Evolutionary conservation across 768 basidiomycete species (phyloP), one percentile per base, ranked within the genome.

Genomic region (Hebeloma cylindrosporum): DNA sequence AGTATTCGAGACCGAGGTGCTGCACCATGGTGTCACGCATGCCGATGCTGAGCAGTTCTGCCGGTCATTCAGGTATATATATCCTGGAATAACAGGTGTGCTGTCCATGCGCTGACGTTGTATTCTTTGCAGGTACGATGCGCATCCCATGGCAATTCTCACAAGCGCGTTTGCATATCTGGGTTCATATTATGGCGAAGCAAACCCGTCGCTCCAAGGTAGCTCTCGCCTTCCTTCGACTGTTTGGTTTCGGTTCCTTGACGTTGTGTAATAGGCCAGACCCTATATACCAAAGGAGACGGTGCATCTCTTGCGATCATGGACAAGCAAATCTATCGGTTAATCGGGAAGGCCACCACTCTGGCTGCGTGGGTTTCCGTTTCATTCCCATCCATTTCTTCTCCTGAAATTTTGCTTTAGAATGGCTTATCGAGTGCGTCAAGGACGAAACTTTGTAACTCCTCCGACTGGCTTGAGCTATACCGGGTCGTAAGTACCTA

Each of bases 351-450:
- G 60, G 84, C 87, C 7, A 91, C 87, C 4, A 92, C 90, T 0
- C 72, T 94, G 29, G 92, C 92, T 49, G 90, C 92, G 79, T 88
- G 51, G 36, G 83, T 70, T 21, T 21, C 39, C 31, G 35, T 21
- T 21, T 26, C 38, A n/a, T 31, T 2, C 43, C 43, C 47, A 9
- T 20, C 33, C 16, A 21, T 40, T 36, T 7, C 45, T 14, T 57
- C 25, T 17, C 7, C 3, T n/a, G n/a, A n/a, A n/a, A n/a, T n/a
- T n/a, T 38, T 7, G 8, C 2, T 16, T 9, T 17, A 88, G 86
- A 2, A 93, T 94, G 91, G 92, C 93, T 0, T 95, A 93, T 63
- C 89, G 93, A 22, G 79, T 94, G 25, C 85, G 93, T 29, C 90
- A 92, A 69, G 93, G 93, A 26, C 78, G 93, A 46, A 82, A 88